These are phyloP conservation scores for Ploettnerulaceae sp. DNA, from an alignment of 2,329 filamentous ascomycete species.

Conservation along the genomic window DNA sequence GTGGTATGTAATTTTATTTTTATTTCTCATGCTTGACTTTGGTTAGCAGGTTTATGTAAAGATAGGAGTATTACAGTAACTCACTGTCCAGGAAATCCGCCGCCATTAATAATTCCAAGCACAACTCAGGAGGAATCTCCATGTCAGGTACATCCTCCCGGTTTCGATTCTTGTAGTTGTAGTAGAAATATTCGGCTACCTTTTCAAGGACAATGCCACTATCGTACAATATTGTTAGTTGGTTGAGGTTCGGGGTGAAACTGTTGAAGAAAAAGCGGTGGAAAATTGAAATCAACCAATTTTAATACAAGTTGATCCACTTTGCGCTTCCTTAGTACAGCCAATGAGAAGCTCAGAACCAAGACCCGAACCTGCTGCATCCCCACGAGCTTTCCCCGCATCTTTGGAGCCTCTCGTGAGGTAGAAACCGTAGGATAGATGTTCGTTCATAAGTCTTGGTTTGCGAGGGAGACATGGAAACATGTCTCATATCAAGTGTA, in stretches of 20 bases:
- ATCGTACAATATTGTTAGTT: constrained; percentile 4
- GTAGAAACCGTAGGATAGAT: neutral
- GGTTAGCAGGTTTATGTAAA: constrained; percentile 4
- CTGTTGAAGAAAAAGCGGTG: constrained; percentile 2
- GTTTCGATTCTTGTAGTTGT: constrained; percentile 70
- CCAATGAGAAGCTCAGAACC: neutral
- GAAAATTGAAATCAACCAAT: constrained; percentile 2
- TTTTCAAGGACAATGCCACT: constrained; percentile 74
- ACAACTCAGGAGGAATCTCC: constrained; percentile 74
- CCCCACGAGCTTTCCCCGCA: constrained; percentile 7
- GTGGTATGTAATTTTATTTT: constrained; percentile 8
- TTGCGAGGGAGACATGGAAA: constrained; percentile 12
- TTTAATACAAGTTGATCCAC: neutral
- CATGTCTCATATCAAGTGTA: constrained; percentile 62
- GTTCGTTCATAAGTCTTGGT: no score
- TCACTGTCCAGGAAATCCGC: constrained; percentile 69
- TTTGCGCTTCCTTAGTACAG: neutral
- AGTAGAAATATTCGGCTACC: constrained; percentile 78
- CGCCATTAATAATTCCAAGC: constrained; percentile 71
- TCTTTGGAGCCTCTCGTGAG: neutral
- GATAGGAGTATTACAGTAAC: constrained; percentile 21
- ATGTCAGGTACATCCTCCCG: constrained; percentile 71
- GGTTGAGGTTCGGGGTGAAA: neutral
- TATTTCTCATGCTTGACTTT: constrained; percentile 11
- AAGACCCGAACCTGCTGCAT: neutral